Conservation (phyloP, 225 moss, liverwort and hornwort genomes). For the Antitrichia curtipendula region DNA sequence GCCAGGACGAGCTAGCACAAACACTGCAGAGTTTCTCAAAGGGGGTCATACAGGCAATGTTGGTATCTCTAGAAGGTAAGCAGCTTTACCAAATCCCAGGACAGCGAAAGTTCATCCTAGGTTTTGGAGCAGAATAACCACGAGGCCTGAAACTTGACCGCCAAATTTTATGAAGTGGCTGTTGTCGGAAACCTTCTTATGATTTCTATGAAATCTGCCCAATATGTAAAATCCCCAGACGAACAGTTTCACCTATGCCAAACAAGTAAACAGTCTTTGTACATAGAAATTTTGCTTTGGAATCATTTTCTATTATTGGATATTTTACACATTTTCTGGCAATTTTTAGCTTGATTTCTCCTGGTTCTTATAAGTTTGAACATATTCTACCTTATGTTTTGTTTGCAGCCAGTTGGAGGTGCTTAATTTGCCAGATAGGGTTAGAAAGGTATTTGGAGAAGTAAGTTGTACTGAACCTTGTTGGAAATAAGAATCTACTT, state of each 20-base stretch:
- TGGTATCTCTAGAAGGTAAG: constrained; percentile 89
- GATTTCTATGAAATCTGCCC: neutral
- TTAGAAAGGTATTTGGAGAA: constrained; percentile 53
- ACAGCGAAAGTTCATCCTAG: neutral
- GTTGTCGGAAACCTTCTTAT: neutral
- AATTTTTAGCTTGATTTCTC: neutral
- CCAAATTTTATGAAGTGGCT: neutral
- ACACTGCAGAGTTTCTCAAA: constrained; percentile 24
- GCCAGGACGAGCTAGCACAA: constrained; percentile 60
- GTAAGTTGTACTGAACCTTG: constrained; percentile 23
- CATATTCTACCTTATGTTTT: neutral
- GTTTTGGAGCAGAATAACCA: neutral
- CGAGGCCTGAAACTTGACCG: neutral
- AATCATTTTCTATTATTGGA: neutral
- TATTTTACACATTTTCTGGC: neutral
- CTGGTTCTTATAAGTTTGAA: neutral
- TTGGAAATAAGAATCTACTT: neutral
- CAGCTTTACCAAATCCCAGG: neutral
- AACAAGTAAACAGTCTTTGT: neutral
- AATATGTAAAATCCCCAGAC: neutral
- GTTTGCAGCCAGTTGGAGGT: constrained; percentile 66
- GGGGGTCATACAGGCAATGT: constrained; percentile 61
- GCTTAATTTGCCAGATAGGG: constrained; percentile 54
- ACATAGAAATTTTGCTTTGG: neutral
- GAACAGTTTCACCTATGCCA: neutral